Base-by-base conservation (phyloP, 2,329 filamentous ascomycete genomes). In the Biscogniauxia mediterranea region DNA sequence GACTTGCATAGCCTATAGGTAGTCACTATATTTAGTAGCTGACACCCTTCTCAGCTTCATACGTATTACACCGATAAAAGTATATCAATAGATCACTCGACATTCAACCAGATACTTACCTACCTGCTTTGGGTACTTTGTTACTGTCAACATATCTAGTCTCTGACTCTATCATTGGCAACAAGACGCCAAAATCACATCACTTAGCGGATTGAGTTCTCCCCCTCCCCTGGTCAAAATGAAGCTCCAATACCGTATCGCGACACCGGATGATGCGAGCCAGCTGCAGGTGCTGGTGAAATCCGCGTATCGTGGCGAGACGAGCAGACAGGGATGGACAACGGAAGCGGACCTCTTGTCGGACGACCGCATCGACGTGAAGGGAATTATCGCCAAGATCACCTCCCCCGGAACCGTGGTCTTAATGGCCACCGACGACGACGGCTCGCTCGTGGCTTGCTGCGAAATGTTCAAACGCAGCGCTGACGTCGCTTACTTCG, bases 401-500 rank as follows among this genome's bases (percentile, higher is more conserved):
- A 62, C 61, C 19, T 58, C 64, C 49, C 59, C 64, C 13, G 63
- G 64, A 50, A 58, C 59, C 58, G 67, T 54, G 23, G 53, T 68
- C 3, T 66, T 83, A 2, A 55, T 80, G 15, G 78, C 75, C 23
- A 68, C 72, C 25, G 73, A 77, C 56, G 26, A 64, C 6, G 56
- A 65, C 5, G 57, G 58, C n/a, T 49, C 56, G 0, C 71, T 80
- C 2, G 70, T 78, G 2, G 75, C 75, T n/a, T 82, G 80, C 73
- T 81, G 79, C 67, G 80, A 82, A 60, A 60, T 83, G 3, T 61
- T 73, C 25, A 69, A 68, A 32, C 71, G 68, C 19, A 61, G 63
- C 25, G 63, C 64, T 26, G 69, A 62, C 38, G 61, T 73, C 42
- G 76, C 74, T 19, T 79, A 81, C 69, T 81, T 83, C 56, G 80